Base-by-base conservation (phyloP, 2,329 filamentous ascomycete species). In the Lasiodiplodia hormozganensis region DNA sequence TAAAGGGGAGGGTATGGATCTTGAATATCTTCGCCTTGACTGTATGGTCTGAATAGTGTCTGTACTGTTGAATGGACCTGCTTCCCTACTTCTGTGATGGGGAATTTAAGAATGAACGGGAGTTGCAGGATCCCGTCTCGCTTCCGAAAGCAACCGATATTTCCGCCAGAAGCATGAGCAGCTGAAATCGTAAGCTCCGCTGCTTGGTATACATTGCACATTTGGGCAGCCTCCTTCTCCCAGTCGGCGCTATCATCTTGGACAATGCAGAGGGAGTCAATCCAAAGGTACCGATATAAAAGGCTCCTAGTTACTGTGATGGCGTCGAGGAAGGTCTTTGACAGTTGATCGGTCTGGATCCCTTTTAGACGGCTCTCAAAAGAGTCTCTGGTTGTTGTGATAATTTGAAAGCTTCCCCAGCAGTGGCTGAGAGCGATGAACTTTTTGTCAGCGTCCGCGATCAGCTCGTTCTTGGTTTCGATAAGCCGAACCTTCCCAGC, bases 211-310 rank as follows among this genome's bases (percentile, higher is more conserved):
- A 69, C 60, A 7, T 38, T 18, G 47, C 49, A 53, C 68, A 69
- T 69, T 31, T 60, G 52, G 2, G 53, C 68, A 8, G 68, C 18
- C 16, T 69, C 62, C 1, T 47, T 62, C 12, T 47, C 28, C 65
- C 67, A 66, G 25, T 71, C 68, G 4, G 47, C 28, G 3, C 14
- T 7, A 28, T 68, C 54, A 18, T 71, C 58, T 52, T 71, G 70
- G 25, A 71, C 21, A 49, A 71, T 71, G 31, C 70, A 71, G 12
- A 71, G 70, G 3, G 70, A 67, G 25, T 71, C 70, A 28, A 71
- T 71, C 70, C 70, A 71, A n/a, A 71, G 62, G 14, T 71, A 71
- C 16, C 40, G 62, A 16, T 62, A 31, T 0, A n/a, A 38, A 6
- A 71, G 56, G 5, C 21, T 28, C 2, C 60, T 51, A 5, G 58